A percentile compares a stretch with the other conserved stretches of the same genome.
Evolutionary conservation across 805 yeast species (phyloP).

Genomic region (Saccharomycopsis sp.): DNA sequence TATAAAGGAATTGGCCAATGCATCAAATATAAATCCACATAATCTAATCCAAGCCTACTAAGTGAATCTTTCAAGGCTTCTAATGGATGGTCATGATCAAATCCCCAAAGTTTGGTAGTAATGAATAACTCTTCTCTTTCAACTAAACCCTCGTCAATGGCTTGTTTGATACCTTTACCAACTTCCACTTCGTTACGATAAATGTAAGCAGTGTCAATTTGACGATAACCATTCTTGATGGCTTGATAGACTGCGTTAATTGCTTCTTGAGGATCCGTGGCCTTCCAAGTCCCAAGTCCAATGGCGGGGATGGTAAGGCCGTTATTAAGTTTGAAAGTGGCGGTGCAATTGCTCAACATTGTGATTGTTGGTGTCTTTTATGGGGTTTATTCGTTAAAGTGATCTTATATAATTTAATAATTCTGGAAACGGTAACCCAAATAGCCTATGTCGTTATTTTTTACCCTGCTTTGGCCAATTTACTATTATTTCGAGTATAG

Average conservation of each 20-base stretch:
- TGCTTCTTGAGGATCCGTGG: slow-evolving; percentile 2
- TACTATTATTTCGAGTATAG: not conserved
- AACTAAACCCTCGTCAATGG: slow-evolving; percentile 57
- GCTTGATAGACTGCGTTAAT: slow-evolving; percentile 37
- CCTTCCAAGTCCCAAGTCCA: slow-evolving; percentile 12
- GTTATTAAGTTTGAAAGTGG: too few relatives aligned
- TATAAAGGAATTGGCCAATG: slow-evolving; percentile 87
- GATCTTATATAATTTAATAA: too few relatives aligned
- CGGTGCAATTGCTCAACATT: too few relatives aligned
- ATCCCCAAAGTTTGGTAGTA: slow-evolving; percentile 46
- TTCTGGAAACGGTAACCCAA: too few relatives aligned
- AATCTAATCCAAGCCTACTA: slow-evolving; percentile 61
- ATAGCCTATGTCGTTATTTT: too few relatives aligned
- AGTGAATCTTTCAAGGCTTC: slow-evolving; percentile 52
- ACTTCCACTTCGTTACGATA: slow-evolving; percentile 63
- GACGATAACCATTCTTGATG: slow-evolving; percentile 72
- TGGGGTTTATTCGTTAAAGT: too few relatives aligned
- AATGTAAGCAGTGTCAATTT: slow-evolving; percentile 61
- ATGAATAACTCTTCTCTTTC: slow-evolving; percentile 67
- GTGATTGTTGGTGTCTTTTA: too few relatives aligned
- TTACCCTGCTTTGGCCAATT: not conserved
- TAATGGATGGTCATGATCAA: slow-evolving; percentile 29
- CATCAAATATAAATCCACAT: slow-evolving; percentile 73
- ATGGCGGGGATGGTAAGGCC: slow-evolving; percentile 11
- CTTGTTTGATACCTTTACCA: slow-evolving; percentile 53